Evolutionary conservation across 768 basidiomycete species (phyloP).

Genomic region (Cystobasidium tubakii): DNA sequence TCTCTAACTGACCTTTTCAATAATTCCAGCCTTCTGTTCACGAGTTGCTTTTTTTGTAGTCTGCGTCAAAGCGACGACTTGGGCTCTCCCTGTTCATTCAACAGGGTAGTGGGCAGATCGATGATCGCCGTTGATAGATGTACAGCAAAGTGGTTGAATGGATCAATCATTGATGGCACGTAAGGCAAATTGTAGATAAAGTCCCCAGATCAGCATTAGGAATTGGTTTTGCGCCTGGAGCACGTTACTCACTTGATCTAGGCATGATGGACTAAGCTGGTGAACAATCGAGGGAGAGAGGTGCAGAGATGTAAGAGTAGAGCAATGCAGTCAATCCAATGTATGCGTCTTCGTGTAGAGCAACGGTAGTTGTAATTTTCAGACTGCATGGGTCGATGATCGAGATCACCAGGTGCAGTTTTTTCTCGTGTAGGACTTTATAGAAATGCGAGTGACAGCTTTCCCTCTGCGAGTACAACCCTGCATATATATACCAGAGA

Average conservation of each 20-base stretch:
- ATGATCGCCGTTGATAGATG: neutral
- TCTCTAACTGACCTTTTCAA: conserved; percentile 53
- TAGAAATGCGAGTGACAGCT: neutral
- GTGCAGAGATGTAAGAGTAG: neutral
- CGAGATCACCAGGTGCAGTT: neutral
- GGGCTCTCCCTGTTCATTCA: conserved; percentile 46
- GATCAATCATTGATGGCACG: neutral
- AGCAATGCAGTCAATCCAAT: too few relatives aligned
- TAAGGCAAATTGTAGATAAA: neutral
- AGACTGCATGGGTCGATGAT: neutral
- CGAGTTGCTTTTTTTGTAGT: conserved; percentile 79
- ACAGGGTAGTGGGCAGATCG: neutral
- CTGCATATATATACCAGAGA: too few relatives aligned
- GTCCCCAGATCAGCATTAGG: neutral
- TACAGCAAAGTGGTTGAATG: neutral
- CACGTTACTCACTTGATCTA: conserved; percentile 34
- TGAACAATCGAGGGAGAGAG: too few relatives aligned
- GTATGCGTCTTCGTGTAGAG: neutral
- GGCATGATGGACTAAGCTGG: conserved; percentile 39
- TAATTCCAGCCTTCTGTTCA: conserved; percentile 77
- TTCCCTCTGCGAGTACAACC: neutral
- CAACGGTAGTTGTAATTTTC: neutral
- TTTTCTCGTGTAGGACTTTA: neutral
- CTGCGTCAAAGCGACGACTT: conserved; percentile 81
- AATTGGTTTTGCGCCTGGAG: neutral